These are phyloP conservation scores for Gnaphalium uliginosum DNA, from an alignment of 129 eudicot genomes.

Conservation along the genomic window DNA sequence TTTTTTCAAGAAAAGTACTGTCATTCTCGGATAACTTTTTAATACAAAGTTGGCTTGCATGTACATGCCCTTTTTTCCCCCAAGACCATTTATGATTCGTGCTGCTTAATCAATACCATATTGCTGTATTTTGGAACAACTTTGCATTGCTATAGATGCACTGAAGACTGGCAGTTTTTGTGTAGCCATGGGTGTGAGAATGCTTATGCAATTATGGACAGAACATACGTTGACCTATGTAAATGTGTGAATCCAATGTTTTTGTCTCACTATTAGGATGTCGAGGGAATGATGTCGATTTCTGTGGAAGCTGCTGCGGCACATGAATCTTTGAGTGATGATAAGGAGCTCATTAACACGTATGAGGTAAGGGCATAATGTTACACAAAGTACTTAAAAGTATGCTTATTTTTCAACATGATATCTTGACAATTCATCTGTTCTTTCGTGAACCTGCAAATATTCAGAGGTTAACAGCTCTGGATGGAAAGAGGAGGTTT, in stretches of 20 bases:
- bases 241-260: constrained; percentile 5
- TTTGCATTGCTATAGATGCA: background rate
- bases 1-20: background rate
- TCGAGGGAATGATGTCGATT: constrained; percentile 99
- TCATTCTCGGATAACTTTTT: background rate
- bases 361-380: constrained; percentile 63
- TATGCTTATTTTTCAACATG: background rate
- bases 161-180: background rate
- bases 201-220: background rate
- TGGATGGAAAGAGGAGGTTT: constrained; percentile 95
- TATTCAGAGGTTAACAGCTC: constrained; percentile 86
- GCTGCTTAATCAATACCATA: background rate
- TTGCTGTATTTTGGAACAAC: background rate
- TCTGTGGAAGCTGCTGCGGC: constrained; percentile 97
- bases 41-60: background rate
- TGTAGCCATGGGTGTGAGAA: background rate
- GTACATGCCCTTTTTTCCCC: background rate
- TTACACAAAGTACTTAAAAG: background rate
- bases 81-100: background rate
- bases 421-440: background rate
- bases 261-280: constrained; percentile 55
- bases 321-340: constrained; percentile 82
- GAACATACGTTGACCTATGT: background rate
- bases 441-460: constrained; percentile 14
- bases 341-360: constrained; percentile 88